Evolutionary conservation across 176 grass and related monocot species (phyloP), one percentile per base, ranked within the genome.

Genomic region (Rhynchospora pubera): DNA sequence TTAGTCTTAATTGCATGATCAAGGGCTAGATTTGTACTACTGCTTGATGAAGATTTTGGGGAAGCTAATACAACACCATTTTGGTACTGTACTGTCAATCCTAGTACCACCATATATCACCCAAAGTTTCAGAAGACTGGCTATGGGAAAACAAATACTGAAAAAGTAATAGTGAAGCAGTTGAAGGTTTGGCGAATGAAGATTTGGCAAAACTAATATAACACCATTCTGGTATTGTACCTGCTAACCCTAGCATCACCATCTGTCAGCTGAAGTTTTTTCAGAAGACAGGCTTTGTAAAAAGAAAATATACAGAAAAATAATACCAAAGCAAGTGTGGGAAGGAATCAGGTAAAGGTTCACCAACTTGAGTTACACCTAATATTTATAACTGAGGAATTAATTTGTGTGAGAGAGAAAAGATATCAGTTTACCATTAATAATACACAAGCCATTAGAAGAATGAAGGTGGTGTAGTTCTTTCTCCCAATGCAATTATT

Each of bases 401-500:
- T 55, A 30, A 76, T 52, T 42, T 67, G 64, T 55, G 16, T 16
- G 48, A 56, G 4, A 24, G n/a, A 52, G 64, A 78, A 73, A 28
- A 70, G 22, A 28, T 43, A 15, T 51, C 9, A 23, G 39, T 90
- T 26, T 21, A 93, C 96, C 96, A 98, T 93, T 22, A 98, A 78
- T 68, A 98, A 86, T 23, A 93, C 69, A 75, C 87, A 92, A 79
- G 89, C 52, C 89, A 98, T 94, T 5, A 98, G 89, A 78, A 98
- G 82, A 85, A 98, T 94, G 87, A 98, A 98, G 51, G 90, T 82
- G 5, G 82, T 90, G 58, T 98, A 98, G 69, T 94, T 98, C 77
- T 84, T 94, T 88, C 79, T 91, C 30, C 96, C 96, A 84, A 98
- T 98, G 89, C 96, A 98, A 82, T 98, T 98, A 89, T 98, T 98